Conservation (phyloP, 176 grass and related monocot species). For the Lolium perenne region DNA sequence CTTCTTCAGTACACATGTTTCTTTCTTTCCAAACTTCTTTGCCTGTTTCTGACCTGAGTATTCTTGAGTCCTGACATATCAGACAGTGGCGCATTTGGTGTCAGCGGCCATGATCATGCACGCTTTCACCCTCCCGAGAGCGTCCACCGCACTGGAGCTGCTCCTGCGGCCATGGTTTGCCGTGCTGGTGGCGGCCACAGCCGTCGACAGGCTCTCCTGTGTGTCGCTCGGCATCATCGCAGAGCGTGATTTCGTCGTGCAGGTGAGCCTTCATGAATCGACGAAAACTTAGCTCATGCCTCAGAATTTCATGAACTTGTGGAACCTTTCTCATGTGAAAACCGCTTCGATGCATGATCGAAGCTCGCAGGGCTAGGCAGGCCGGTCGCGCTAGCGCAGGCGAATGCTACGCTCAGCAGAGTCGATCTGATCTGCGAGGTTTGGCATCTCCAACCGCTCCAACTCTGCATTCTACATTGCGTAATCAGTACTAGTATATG, state of each 20-base stretch:
- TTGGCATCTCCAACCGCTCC: not conserved
- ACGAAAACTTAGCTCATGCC: not conserved
- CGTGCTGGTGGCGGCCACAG: slow-evolving; percentile 51
- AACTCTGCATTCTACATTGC: not conserved
- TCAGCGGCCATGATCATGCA: slow-evolving; percentile 57
- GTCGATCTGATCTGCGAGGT: slow-evolving; percentile 75
- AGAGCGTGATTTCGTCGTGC: slow-evolving; percentile 62
- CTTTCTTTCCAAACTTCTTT: not conserved
- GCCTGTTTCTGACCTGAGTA: not conserved
- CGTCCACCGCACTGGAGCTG: slow-evolving; percentile 28
- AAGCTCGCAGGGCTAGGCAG: slow-evolving; percentile 66
- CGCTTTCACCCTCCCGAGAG: slow-evolving; percentile 26
- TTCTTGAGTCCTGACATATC: not conserved
- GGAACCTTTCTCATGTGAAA: not conserved
- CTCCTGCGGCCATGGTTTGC: slow-evolving; percentile 65
- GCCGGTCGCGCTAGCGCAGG: slow-evolving; percentile 54
- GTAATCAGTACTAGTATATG: not conserved
- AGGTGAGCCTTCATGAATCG: slow-evolving; percentile 15
- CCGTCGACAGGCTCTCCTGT: slow-evolving; percentile 57
- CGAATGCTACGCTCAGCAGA: slow-evolving; percentile 63
- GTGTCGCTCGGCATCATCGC: slow-evolving; percentile 54
- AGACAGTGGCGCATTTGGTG: slow-evolving; percentile 58
- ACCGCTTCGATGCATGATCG: not conserved
- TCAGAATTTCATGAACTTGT: not conserved
- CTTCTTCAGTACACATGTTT: not conserved